phyloP scores from a whole-genome alignment of 306 rosid species.

The Spatholobus suberectus region DNA sequence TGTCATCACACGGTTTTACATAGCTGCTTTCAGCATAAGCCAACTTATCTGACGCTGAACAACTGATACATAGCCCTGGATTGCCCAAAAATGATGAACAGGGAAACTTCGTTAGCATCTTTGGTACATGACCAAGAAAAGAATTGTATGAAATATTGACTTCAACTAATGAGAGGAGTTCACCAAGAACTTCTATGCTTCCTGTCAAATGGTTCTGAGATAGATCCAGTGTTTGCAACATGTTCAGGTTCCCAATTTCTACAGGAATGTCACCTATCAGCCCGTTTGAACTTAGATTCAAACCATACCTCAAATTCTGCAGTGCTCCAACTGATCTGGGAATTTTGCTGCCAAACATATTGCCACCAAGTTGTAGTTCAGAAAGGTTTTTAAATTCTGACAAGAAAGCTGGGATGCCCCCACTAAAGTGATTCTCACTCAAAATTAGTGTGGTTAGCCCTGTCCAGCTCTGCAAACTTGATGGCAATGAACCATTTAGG shows the following conservation, averaged over 20 bases:
- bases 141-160: slow-evolving; percentile 68
- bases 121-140: slow-evolving; percentile 69
- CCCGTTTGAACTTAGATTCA: slow-evolving; percentile 80
- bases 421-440: slow-evolving; percentile 66
- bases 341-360: slow-evolving; percentile 75
- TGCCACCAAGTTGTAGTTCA: slow-evolving; percentile 79
- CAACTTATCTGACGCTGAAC: slow-evolving; percentile 44
- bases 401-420: slow-evolving; percentile 66
- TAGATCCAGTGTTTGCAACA: slow-evolving; percentile 53
- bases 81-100: slow-evolving; percentile 66
- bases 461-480: slow-evolving; percentile 64
- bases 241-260: slow-evolving; percentile 52
- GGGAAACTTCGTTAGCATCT: slow-evolving; percentile 51
- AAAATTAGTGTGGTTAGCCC: slow-evolving; percentile 53
- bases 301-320: slow-evolving; percentile 52
- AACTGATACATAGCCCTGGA: slow-evolving; percentile 62
- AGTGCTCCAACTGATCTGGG: slow-evolving; percentile 64
- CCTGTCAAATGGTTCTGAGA: slow-evolving; percentile 83
- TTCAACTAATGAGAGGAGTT: slow-evolving; percentile 50
- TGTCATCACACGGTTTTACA: slow-evolving; percentile 54
- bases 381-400: slow-evolving; percentile 52
- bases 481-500: slow-evolving; percentile 71
- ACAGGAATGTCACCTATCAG: slow-evolving; percentile 69
- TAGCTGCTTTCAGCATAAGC: slow-evolving; percentile 44
- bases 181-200: slow-evolving; percentile 51